A percentile compares a stretch with the other conserved stretches of the same genome.
These are phyloP conservation scores for Acer campestre DNA, from an alignment of 345 rosid species.

Conservation along the genomic window DNA sequence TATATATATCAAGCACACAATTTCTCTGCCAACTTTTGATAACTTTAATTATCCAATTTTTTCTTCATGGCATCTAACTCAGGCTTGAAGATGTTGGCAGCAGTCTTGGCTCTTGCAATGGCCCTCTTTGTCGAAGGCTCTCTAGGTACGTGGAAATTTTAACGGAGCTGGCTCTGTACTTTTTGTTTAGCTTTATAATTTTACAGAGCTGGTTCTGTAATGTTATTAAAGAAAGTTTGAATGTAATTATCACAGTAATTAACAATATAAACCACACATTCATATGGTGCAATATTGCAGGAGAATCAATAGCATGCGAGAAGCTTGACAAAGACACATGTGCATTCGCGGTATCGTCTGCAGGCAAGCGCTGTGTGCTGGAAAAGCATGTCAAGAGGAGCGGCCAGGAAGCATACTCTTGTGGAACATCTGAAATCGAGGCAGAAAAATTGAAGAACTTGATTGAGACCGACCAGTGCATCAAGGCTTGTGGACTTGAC, in stretches of 20 bases:
- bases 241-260: no score
- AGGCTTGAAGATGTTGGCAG: slow-evolving; percentile 21
- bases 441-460: slow-evolving; percentile 59
- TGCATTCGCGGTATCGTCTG: slow-evolving; percentile 71
- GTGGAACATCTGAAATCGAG: slow-evolving; percentile 68
- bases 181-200: no score
- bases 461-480: slow-evolving; percentile 70
- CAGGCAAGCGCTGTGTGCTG: slow-evolving; percentile 76
- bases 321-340: slow-evolving; percentile 55
- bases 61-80: slow-evolving; percentile 38
- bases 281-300: neutral
- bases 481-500: slow-evolving; percentile 72
- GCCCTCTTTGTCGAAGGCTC: slow-evolving; percentile 29
- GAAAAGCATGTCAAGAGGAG: slow-evolving; percentile 67
- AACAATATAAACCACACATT: no score
- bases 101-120: slow-evolving; percentile 31
- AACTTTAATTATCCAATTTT: neutral
- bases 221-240: no score
- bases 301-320: slow-evolving; percentile 59
- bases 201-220: no score
- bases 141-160: slow-evolving; percentile 28
- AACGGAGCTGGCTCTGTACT: no score
- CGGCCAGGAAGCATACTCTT: slow-evolving; percentile 56
- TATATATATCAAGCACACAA: neutral
- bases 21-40: neutral